Evolutionary conservation across 371 early-diverging fungal species (phyloP), one percentile per base, ranked within the genome.

Genomic region (Smittium culicis): DNA sequence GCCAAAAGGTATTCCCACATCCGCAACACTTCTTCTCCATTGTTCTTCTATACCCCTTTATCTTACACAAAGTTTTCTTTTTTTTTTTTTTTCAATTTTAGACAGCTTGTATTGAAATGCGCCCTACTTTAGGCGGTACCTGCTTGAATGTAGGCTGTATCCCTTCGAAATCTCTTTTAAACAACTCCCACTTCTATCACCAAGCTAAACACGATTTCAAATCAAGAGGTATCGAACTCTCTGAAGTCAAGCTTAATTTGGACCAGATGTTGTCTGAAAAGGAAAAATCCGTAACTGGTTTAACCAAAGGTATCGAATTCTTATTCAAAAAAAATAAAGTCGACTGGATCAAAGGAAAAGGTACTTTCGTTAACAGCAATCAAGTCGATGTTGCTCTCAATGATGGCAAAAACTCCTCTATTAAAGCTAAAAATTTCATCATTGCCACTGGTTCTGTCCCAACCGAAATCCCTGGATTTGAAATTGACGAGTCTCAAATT

Each of bases 61-160:
- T 45, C 45, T 14, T 14, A 45, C 20, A 8, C 14, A 45, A 45
- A 20, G 14, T 45, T 45, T 14, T 20, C 8, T 20, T 14, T 45
- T 45, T 45, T 70, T 17, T 60, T 54, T 33, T 64, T 30, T 67
- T 25, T 55, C 62, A 27, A 14, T 14, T 24, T 1, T 82, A 94
- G 93, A 89, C 90, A 54, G 97, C 95, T 30, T 95, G 96, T 77
- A 85, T 96, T 66, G 97, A 98, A 81, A 93, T 90, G 81, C 93
- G 98, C 69, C 96, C 94, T 35, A 69, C 93, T 33, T 85, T 98
- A 24, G 98, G 98, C 73, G 98, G 98, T 67, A 98, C 98, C 54
- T 98, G 98, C 81, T 80, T 98, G 72, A 98, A 98, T 77, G 96
- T 97, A 57, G 98, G 98, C 58, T 98, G 98, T 83, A 98, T 98